Percentiles rank a stretch among this genome's conserved stretches.
Evolutionary conservation across 495 filamentous ascomycete genomes (phyloP).

Genomic region (Aspergillus biplanus): DNA sequence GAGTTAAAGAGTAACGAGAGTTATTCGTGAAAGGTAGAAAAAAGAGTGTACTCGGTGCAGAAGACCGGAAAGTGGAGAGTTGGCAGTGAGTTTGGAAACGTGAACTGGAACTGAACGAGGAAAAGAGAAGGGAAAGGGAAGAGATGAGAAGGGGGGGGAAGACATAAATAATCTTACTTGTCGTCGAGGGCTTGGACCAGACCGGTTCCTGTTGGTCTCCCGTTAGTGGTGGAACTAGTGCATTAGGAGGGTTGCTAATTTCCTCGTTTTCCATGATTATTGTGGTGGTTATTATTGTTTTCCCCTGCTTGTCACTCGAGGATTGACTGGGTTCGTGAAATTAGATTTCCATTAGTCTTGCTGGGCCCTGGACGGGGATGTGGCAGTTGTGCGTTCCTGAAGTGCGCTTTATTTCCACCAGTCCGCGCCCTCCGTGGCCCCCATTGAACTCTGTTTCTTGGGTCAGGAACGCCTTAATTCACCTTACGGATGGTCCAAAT

Average conservation of each 20-base stretch:
- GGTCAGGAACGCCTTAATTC: too few relatives aligned
- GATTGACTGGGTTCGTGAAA: neutral
- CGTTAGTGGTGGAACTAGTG: neutral
- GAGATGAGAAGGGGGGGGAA: neutral
- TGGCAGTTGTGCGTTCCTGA: neutral
- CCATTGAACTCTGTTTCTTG: too few relatives aligned
- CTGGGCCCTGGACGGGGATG: neutral
- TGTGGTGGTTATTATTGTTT: too few relatives aligned
- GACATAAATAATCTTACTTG: neutral
- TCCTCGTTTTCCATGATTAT: too few relatives aligned
- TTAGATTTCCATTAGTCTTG: neutral
- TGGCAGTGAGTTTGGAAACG: neutral
- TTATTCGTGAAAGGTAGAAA: slow-evolving; percentile 31
- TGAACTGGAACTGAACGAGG: neutral
- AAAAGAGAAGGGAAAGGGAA: neutral
- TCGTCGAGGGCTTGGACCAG: neutral
- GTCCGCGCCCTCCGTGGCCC: too few relatives aligned
- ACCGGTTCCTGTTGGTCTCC: neutral
- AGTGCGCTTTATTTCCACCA: neutral
- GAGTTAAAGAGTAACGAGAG: slow-evolving; percentile 23
- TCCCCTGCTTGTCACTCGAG: too few relatives aligned
- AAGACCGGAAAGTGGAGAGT: slow-evolving; percentile 29
- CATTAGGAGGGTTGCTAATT: too few relatives aligned
- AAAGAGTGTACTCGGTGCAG: slow-evolving; percentile 60
- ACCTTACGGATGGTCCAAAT: neutral